phyloP scores from a whole-genome alignment of 2,329 filamentous ascomycete species.

The Aspergillus versicolor region DNA sequence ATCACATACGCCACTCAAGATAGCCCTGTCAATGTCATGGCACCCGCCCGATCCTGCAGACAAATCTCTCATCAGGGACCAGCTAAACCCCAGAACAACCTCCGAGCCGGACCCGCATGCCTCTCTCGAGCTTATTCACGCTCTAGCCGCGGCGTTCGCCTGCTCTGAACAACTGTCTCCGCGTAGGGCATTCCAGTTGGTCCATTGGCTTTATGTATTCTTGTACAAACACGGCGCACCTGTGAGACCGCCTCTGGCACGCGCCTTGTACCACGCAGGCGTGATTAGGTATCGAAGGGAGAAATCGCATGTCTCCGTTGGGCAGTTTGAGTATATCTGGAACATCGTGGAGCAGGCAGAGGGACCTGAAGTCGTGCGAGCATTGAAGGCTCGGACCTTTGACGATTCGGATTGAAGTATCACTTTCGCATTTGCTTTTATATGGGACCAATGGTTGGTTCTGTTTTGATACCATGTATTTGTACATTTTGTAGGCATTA shows the following conservation, averaged over 20 bases:
- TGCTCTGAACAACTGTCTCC: slow-evolving; percentile 36
- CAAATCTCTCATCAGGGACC: slow-evolving; percentile 27
- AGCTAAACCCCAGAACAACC: slow-evolving; percentile 19
- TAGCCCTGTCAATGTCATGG: slow-evolving; percentile 36
- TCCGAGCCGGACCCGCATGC: slow-evolving; percentile 32
- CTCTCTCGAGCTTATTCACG: slow-evolving; percentile 45
- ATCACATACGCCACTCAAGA: slow-evolving; percentile 38
- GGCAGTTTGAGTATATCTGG: slow-evolving; percentile 46
- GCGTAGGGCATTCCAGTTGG: slow-evolving; percentile 45
- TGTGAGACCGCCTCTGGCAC: slow-evolving; percentile 44
- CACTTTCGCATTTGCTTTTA: neutral
- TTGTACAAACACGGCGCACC: slow-evolving; percentile 44
- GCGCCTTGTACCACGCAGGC: slow-evolving; percentile 52
- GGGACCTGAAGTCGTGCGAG: slow-evolving; percentile 40
- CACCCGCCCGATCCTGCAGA: slow-evolving; percentile 23
- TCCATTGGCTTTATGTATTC: slow-evolving; percentile 49
- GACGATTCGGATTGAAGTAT: neutral
- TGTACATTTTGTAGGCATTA: neutral
- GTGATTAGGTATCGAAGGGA: slow-evolving; percentile 45
- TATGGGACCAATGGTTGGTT: neutral
- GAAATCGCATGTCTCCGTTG: slow-evolving; percentile 32
- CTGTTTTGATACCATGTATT: neutral
- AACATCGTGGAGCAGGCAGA: slow-evolving; percentile 45
- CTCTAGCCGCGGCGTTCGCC: slow-evolving; percentile 47
- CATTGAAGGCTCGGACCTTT: slow-evolving; percentile 21